phyloP scores from a whole-genome alignment of 1,284 basidiomycete species.

The Boletellus sp. region DNA sequence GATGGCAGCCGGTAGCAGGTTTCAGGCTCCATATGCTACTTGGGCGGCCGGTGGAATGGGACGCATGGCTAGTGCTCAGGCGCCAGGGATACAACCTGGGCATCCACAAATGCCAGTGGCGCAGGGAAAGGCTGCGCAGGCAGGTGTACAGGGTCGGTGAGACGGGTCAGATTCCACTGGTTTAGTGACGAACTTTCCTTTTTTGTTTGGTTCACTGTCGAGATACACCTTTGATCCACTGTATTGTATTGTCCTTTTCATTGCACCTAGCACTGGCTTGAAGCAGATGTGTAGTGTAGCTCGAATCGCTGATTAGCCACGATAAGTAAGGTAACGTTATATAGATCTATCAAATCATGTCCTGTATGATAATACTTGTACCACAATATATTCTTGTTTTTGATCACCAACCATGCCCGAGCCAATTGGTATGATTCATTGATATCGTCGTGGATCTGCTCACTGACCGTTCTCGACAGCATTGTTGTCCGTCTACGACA shows the following conservation, averaged over 20 bases:
- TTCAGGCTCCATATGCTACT: slow-evolving; percentile 26
- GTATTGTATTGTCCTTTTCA: slow-evolving; percentile 11
- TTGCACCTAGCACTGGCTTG: neutral
- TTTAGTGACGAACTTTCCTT: slow-evolving; percentile 3
- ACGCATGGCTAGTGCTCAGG: slow-evolving; percentile 32
- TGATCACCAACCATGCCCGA: slow-evolving; percentile 25
- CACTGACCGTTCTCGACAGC: slow-evolving; percentile 45
- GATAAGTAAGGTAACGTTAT: slow-evolving; percentile 18
- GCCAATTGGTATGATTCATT: slow-evolving; percentile 24
- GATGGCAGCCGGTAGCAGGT: slow-evolving; percentile 22
- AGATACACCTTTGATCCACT: slow-evolving; percentile 8
- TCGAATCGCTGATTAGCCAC: slow-evolving; percentile 15
- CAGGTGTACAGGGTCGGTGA: slow-evolving; percentile 38
- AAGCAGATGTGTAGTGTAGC: slow-evolving; percentile 5
- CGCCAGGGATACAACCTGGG: slow-evolving; percentile 27
- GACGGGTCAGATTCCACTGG: neutral
- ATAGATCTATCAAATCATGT: slow-evolving; percentile 4
- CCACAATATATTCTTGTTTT: slow-evolving; percentile 5
- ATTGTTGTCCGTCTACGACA: slow-evolving; percentile 96
- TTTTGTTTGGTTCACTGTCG: slow-evolving; percentile 4
- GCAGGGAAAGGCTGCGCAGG: slow-evolving; percentile 36
- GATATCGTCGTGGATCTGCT: neutral
- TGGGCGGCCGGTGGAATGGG: slow-evolving; percentile 28
- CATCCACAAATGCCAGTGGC: slow-evolving; percentile 33
- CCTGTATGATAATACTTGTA: neutral